Evolutionary conservation across 2,329 filamentous ascomycete species (phyloP), one percentile per base, ranked within the genome.

Genomic region (Talaromyces piceae): DNA sequence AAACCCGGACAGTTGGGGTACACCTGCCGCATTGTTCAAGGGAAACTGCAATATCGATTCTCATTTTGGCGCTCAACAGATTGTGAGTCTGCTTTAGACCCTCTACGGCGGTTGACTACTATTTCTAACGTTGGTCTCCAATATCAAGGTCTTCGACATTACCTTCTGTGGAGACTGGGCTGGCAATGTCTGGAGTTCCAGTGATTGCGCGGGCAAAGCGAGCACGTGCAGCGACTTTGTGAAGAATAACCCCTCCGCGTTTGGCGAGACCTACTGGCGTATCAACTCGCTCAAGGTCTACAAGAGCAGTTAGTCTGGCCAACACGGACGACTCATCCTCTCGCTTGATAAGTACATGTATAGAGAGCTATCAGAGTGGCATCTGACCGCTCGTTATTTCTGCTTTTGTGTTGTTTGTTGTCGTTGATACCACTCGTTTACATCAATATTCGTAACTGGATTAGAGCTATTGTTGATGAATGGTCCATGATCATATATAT

Each of bases 251-350:
- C 86, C 88, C 0, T 63, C 69, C 6, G 83, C 76, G 18, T 95
- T 91, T 66, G 67, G 73, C 46, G 77, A 91, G 31, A 80, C 87
- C 1, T 94, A 85, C 73, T 95, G 88, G 87, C 73, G 83, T 54
- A 79, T 95, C 68, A 86, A 86, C 65, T 82, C 77, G 20, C 73
- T 90, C 63, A 83, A 81, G 69, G 77, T 88, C 16, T 89, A 77
- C 61, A 59, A 68, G 54, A 49, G 31, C 13, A 43, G 23, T 16
- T 43, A 43, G 23, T 13, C 6, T 43, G n/a, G 16, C 20, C 6
- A 6, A 13, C 18, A 9, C 12, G 31, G 31, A 37, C 18, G 31
- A 37, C 33, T 37, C 33, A 18, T 37, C 20, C 33, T 37, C 5
- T 37, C 7, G 16, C 16, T 37, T 20, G n/a, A n/a, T n/a, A n/a